A percentile compares a stretch with the other conserved stretches of the same genome.
Evolutionary conservation across 345 rosid genomes (phyloP).

Genomic region (Mercurialis annua): DNA sequence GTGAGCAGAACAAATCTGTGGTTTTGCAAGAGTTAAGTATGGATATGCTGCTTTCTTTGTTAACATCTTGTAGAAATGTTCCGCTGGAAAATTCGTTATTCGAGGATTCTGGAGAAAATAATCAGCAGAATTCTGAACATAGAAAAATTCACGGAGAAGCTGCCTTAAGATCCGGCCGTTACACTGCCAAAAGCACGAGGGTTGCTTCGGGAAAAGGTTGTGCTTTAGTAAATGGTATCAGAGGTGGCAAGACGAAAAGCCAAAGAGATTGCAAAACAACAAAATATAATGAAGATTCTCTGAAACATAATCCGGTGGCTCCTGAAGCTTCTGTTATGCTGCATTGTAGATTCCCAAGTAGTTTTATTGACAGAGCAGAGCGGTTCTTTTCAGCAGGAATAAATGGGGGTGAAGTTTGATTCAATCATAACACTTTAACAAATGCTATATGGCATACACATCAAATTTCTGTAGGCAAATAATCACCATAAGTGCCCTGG

Average conservation of each 20-base stretch:
- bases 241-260: conserved; percentile 47
- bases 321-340: conserved; percentile 40
- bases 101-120: conserved; percentile 38
- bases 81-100: conserved; percentile 31
- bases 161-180: conserved; percentile 35
- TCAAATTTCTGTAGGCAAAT: background rate
- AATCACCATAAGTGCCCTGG: background rate
- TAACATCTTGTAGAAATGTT: conserved; percentile 57
- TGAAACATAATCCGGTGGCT: conserved; percentile 31
- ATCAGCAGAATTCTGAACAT: conserved; percentile 38
- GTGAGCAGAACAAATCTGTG: conserved; percentile 62
- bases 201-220: conserved; percentile 30
- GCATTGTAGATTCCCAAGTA: conserved; percentile 52
- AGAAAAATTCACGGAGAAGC: conserved; percentile 41
- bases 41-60: conserved; percentile 65
- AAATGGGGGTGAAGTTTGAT: conserved; percentile 14
- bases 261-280: conserved; percentile 42
- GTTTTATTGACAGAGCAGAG: conserved; percentile 60
- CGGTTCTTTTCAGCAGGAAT: conserved; percentile 49
- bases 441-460: background rate
- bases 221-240: conserved; percentile 34
- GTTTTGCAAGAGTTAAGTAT: conserved; percentile 66
- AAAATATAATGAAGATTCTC: conserved; percentile 46
- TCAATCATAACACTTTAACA: background rate
- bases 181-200: conserved; percentile 31